phyloP scores from a whole-genome alignment of 177 flowering plant species.

The Tripterygium wilfordii region DNA sequence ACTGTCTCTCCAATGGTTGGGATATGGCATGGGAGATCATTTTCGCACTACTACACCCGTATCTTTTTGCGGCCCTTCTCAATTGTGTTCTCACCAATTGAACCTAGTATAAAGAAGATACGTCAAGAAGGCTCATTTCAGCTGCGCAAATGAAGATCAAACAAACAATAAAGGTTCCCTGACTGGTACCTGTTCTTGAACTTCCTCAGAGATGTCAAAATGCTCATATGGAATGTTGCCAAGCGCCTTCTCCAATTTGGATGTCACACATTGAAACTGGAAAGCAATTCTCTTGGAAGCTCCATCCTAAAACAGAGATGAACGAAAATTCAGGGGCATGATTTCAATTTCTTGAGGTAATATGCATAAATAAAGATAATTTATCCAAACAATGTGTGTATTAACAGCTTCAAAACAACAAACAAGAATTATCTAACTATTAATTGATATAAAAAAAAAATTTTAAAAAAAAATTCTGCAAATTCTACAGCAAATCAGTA shows the following conservation, averaged over 20 bases:
- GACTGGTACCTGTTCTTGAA: constrained; percentile 77
- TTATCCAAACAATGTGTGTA: too few relatives aligned
- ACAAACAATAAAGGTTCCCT: background rate
- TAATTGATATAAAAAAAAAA: too few relatives aligned
- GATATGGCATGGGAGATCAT: constrained; percentile 28
- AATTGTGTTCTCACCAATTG: constrained; percentile 70
- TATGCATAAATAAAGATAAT: too few relatives aligned
- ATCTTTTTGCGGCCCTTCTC: constrained; percentile 70
- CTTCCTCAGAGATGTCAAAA: constrained; percentile 81
- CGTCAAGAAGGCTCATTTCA: background rate
- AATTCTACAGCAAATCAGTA: too few relatives aligned
- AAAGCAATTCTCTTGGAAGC: constrained; percentile 41
- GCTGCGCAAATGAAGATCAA: background rate
- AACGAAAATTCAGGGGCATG: too few relatives aligned
- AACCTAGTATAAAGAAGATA: constrained; percentile 37
- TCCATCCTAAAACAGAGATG: background rate
- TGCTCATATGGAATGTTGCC: constrained; percentile 52
- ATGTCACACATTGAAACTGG: constrained; percentile 71
- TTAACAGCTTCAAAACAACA: too few relatives aligned
- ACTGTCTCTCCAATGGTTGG: constrained; percentile 33
- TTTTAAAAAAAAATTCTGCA: too few relatives aligned
- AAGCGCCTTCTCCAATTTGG: constrained; percentile 71
- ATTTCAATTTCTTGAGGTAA: too few relatives aligned
- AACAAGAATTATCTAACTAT: too few relatives aligned
- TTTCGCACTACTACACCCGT: constrained; percentile 42